Percentiles rank a stretch among this genome's conserved stretches.
phyloP scores from a whole-genome alignment of 2,329 filamentous ascomycete species.

The Diplodia corticola region DNA sequence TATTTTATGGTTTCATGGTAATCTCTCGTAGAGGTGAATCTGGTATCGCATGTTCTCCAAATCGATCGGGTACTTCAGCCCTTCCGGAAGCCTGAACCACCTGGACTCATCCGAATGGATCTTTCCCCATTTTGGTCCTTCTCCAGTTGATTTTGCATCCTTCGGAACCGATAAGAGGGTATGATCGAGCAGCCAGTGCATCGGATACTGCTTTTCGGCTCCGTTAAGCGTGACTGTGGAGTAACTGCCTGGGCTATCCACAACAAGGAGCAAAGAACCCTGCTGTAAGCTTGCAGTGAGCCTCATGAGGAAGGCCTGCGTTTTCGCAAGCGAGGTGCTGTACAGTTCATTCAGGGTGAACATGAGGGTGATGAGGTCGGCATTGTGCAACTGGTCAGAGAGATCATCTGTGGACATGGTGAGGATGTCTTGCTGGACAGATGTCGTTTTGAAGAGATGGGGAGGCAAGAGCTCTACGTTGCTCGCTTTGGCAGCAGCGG shows the following conservation, averaged over 20 bases:
- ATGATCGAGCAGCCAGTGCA: constrained; percentile 89
- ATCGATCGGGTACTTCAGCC: constrained; percentile 74
- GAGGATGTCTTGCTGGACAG: constrained; percentile 53
- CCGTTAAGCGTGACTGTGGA: constrained; percentile 70
- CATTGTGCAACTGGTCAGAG: constrained; percentile 30
- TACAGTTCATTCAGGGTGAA: constrained; percentile 98
- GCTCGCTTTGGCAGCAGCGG: constrained; percentile 45
- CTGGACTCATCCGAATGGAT: constrained; percentile 72
- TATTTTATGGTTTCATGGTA: not conserved
- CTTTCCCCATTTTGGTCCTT: constrained; percentile 64
- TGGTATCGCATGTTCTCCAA: constrained; percentile 97
- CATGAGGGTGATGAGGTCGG: constrained; percentile 71
- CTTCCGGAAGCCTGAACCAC: constrained; percentile 74
- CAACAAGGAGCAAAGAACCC: constrained; percentile 73
- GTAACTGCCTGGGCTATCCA: constrained; percentile 93
- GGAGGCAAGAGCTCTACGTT: constrained; percentile 41
- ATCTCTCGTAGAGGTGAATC: constrained; percentile 69
- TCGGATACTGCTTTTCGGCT: constrained; percentile 71
- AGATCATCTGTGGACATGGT: constrained; percentile 41
- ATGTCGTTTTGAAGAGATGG: constrained; percentile 42
- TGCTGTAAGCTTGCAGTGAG: constrained; percentile 60
- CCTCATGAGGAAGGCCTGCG: constrained; percentile 72
- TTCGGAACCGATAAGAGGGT: constrained; percentile 58
- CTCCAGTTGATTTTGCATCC: constrained; percentile 7
- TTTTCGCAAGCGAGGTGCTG: constrained; percentile 69